A percentile compares a stretch with the other conserved stretches of the same genome.
These are phyloP conservation scores for Pyrenochaeta sp. DNA, from an alignment of 2,329 filamentous ascomycete genomes.

Conservation along the genomic window DNA sequence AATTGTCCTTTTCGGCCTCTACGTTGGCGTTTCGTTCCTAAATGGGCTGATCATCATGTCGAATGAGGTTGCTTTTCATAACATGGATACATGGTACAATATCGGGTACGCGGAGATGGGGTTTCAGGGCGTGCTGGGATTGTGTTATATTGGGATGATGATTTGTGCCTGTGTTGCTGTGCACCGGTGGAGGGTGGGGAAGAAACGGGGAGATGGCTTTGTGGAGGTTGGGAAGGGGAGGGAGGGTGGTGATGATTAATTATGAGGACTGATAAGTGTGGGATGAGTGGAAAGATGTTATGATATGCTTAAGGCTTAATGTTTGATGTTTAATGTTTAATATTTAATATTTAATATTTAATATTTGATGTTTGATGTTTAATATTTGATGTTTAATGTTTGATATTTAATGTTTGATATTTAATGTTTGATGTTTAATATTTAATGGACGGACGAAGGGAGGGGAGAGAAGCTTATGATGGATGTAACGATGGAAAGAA, in stretches of 20 bases:
- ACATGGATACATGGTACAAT: constrained; percentile 1
- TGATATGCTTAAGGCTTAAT: not conserved
- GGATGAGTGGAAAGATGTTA: not conserved
- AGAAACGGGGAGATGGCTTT: not conserved
- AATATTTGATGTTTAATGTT: not conserved
- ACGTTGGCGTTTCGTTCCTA: constrained; percentile 2
- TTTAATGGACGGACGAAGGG: not conserved
- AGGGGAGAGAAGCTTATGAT: not conserved
- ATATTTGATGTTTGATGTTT: not conserved
- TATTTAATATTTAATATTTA: no score
- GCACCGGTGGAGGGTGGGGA: constrained; percentile 11
- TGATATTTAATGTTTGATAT: not conserved
- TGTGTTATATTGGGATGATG: constrained; percentile 10
- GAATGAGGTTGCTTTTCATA: constrained; percentile 6
- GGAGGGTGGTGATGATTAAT: not conserved
- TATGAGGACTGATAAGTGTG: not conserved
- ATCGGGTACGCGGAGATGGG: constrained; percentile 9
- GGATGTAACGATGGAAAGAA: no score
- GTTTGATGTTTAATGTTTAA: not conserved
- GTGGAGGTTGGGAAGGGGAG: not conserved
- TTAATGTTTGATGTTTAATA: not conserved
- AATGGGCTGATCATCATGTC: not conserved
- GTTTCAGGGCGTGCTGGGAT: constrained; percentile 1
- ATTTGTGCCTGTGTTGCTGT: constrained; percentile 3
- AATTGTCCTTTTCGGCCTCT: constrained; percentile 7